Base-by-base conservation (phyloP, 2,329 filamentous ascomycete genomes). In the Sordariomycetes sp. region DNA sequence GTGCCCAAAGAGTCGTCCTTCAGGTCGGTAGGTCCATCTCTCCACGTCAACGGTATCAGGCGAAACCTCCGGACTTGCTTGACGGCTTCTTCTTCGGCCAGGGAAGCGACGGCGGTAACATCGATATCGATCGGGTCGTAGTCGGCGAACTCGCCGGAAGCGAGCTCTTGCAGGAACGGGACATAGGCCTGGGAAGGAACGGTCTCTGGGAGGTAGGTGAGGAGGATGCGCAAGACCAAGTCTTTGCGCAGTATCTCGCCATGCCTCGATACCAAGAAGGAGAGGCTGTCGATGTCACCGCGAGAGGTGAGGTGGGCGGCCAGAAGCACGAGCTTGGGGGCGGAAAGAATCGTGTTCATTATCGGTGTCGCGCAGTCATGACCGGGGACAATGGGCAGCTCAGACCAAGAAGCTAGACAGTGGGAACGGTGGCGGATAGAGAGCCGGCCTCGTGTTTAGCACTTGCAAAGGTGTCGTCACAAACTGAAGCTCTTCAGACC, bases 171-270 rank as follows among this genome's bases (percentile, higher is more conserved):
- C 20, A 91, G 66, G 56, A 89, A 80, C 16, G 74, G 73, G 20
- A 82, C 74, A 67, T 92, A 92, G 53, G 75, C 68, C n/a, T 71
- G 71, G 5, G 89, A 83, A 5, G 80, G 80, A 5, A 83, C 67
- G 51, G 80, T 86, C 70, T 93, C 89, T 28, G 90, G 90, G 1
- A 95, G 77, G 67, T 87, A 89, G 22, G 86, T 89, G 53, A 95
- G 78, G 24, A 95, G 72, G 57, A 94, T 84, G 52, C 87, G 84
- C 59, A 94, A 76, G 25, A 89, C 68, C 16, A 90, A 73, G 59
- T 88, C 82, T 52, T 80, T 78, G 32, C 79, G 76, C 58, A 94
- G 75, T 43, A 85, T 77, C 58, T 79, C 74, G 57, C 72, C 71
- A 64, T 88, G 74, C 46, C 76, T 74, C 24, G 79, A 75, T 57